Percentiles rank a stretch among this genome's conserved stretches.
phyloP scores from a whole-genome alignment of 257 asterid species.

The Scutellaria barbata region DNA sequence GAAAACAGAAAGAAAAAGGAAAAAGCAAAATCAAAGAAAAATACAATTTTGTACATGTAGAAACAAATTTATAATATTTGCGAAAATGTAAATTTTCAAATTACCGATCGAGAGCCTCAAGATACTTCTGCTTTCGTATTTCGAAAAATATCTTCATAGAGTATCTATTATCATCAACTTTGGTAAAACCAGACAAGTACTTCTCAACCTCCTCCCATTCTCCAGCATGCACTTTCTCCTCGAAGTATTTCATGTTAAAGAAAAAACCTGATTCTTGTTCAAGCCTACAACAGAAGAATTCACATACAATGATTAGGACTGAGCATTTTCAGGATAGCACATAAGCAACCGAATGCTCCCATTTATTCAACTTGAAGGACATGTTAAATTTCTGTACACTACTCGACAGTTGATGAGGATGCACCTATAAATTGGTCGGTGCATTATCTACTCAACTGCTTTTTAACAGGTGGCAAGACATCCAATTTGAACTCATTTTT shows the following conservation, averaged over 20 bases:
- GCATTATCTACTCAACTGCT: not conserved
- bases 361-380: slow-evolving; percentile 10
- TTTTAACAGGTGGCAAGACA: slow-evolving; percentile 19
- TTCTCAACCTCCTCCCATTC: slow-evolving; percentile 99
- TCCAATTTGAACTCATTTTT: slow-evolving; percentile 18
- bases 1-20: not conserved
- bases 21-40: not conserved
- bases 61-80: slow-evolving; percentile 1
- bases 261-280: slow-evolving; percentile 96
- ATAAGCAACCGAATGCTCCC: slow-evolving; percentile 8
- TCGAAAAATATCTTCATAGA: slow-evolving; percentile 98
- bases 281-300: slow-evolving; percentile 58
- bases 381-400: not conserved
- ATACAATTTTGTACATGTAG: not conserved
- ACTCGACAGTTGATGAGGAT: not conserved
- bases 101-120: slow-evolving; percentile 96
- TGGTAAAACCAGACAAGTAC: slow-evolving; percentile 91
- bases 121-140: slow-evolving; percentile 96
- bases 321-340: slow-evolving; percentile 18
- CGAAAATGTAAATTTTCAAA: slow-evolving; percentile 6
- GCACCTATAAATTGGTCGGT: not conserved
- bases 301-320: not conserved
- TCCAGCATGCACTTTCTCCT: slow-evolving; percentile 96
- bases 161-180: slow-evolving; percentile 94
- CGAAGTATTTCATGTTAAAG: slow-evolving; percentile 96